Percentiles rank a stretch among this genome's conserved stretches.
phyloP scores from a whole-genome alignment of 73 alveolate species.

The Paramecium sonneborni region DNA sequence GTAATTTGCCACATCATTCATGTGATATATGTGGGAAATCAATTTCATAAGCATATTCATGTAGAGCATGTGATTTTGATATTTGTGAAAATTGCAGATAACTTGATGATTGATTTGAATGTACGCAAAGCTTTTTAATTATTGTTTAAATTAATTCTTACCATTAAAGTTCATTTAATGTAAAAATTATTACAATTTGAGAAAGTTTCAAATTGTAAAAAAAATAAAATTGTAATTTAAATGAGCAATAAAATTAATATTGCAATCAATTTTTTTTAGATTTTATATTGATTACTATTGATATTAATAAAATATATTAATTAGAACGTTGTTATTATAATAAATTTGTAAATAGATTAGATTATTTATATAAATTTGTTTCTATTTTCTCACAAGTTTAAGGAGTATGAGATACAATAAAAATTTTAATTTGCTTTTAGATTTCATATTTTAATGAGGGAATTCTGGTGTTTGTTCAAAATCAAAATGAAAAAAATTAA shows the following conservation, averaged over 20 bases:
- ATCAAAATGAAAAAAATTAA: no score
- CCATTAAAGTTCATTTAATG: not conserved
- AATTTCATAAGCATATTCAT: not conserved
- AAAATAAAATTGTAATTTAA: not conserved
- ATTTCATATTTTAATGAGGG: no score
- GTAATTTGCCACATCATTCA: conserved; percentile 23
- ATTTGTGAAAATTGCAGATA: conserved; percentile 24
- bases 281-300: not conserved
- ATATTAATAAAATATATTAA: no score
- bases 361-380: no score
- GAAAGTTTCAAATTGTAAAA: not conserved
- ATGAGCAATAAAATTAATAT: not conserved
- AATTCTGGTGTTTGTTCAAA: no score
- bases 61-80: conserved; percentile 30
- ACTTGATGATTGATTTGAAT: conserved; percentile 32
- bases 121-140: not conserved
- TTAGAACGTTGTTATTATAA: no score
- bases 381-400: no score
- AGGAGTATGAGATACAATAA: no score
- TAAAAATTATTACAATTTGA: not conserved
- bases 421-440: no score
- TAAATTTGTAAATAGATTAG: no score
- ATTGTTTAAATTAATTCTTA: not conserved
- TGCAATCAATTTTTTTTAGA: not conserved
- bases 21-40: conserved; percentile 5